These are phyloP conservation scores for Spergularia bocconei DNA, from an alignment of 148 eudicot genomes.

Conservation along the genomic window DNA sequence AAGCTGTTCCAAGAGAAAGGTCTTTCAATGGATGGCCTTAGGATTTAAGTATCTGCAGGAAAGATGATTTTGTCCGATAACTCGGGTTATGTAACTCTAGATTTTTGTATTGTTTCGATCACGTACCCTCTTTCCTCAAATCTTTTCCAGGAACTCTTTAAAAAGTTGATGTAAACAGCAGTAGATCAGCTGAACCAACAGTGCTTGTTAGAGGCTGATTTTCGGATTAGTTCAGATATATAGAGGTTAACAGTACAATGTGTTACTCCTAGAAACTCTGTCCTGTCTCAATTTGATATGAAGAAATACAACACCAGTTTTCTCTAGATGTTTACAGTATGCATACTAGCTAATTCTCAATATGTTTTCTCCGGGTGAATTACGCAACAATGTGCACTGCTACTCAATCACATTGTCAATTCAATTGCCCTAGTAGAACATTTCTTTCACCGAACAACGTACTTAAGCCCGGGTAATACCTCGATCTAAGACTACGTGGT, in stretches of 20 bases:
- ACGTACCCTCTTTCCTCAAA: neutral
- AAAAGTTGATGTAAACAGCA: neutral
- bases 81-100: slow-evolving; percentile 8
- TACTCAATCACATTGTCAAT: no score
- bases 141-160: neutral
- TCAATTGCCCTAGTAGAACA: no score
- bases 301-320: neutral
- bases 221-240: slow-evolving; percentile 10
- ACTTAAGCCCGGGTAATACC: no score
- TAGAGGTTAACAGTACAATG: slow-evolving; percentile 3
- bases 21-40: slow-evolving; percentile 34
- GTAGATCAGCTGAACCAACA: neutral
- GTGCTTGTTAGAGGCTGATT: slow-evolving; percentile 14
- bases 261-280: slow-evolving; percentile 4
- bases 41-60: slow-evolving; percentile 25
- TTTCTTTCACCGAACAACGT: no score
- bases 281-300: neutral
- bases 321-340: neutral
- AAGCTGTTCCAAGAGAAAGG: slow-evolving; percentile 53
- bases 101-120: slow-evolving; percentile 1
- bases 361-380: no score
- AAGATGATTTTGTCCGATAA: neutral
- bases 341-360: no score
- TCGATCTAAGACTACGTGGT: no score
- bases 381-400: no score